Percentiles rank a stretch among this genome's conserved stretches.
These are phyloP conservation scores for Cyberlindnera veronae DNA, from an alignment of 805 yeast genomes.

Conservation along the genomic window DNA sequence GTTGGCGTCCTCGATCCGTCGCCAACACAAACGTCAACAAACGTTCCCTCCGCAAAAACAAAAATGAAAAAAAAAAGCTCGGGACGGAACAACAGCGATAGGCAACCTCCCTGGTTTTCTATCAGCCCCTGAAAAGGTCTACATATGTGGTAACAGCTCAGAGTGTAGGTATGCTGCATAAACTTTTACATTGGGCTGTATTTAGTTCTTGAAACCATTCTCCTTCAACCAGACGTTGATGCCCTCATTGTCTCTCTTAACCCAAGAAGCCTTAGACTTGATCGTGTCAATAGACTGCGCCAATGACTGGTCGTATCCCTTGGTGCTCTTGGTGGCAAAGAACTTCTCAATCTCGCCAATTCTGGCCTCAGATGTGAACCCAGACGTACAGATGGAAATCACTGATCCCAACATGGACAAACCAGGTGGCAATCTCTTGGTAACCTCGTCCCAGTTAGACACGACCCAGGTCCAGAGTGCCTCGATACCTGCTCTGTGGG, in stretches of 20 bases:
- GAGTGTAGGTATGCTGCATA: too few relatives aligned
- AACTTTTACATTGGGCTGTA: too few relatives aligned
- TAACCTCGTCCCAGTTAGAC: conserved; percentile 67
- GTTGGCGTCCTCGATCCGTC: too few relatives aligned
- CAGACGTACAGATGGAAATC: conserved; percentile 56
- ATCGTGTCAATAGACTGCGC: conserved; percentile 64
- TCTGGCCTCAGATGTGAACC: conserved; percentile 55
- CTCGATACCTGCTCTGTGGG: conserved; percentile 61
- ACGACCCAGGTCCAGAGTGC: conserved; percentile 72
- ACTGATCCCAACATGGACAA: conserved; percentile 76
- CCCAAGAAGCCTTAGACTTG: conserved; percentile 55
- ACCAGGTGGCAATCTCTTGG: conserved; percentile 72
- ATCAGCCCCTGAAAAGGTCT: too few relatives aligned
- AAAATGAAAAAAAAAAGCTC: too few relatives aligned
- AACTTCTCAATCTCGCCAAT: conserved; percentile 47
- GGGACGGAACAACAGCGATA: too few relatives aligned
- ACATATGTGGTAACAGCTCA: too few relatives aligned
- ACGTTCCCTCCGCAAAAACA: too few relatives aligned
- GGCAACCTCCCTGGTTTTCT: too few relatives aligned
- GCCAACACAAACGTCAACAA: too few relatives aligned
- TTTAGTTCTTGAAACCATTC: conserved; percentile 29
- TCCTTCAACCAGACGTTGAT: conserved; percentile 48
- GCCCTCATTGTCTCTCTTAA: conserved; percentile 48
- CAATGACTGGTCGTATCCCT: conserved; percentile 61
- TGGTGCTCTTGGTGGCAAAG: conserved; percentile 52